Evolutionary conservation across 2,329 filamentous ascomycete genomes (phyloP).

Genomic region (Ophiostoma quercus): DNA sequence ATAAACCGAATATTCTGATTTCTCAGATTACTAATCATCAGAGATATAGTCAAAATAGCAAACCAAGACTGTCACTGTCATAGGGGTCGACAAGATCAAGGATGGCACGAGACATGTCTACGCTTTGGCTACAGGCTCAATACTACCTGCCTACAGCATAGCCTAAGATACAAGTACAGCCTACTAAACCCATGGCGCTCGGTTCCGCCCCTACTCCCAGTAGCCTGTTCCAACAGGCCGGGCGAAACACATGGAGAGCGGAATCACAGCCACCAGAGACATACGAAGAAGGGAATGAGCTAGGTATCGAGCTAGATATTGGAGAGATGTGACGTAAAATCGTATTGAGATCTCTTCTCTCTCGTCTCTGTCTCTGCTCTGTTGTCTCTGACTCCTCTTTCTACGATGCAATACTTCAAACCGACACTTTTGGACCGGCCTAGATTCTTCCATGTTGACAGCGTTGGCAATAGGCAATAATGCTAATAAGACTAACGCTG

Average conservation of each 20-base stretch:
- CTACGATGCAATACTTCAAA: no score
- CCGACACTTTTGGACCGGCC: background rate
- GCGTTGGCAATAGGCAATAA: background rate
- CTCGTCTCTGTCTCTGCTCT: background rate
- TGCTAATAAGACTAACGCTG: background rate
- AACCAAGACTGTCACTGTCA: no score
- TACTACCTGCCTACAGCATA: background rate
- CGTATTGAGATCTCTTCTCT: background rate
- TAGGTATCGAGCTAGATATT: no score
- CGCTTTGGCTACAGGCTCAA: background rate
- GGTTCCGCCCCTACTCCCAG: conserved; percentile 11
- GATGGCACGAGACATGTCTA: background rate
- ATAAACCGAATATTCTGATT: background rate
- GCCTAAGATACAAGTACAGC: background rate
- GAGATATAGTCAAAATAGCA: background rate
- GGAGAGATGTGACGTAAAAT: background rate
- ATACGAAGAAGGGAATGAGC: background rate
- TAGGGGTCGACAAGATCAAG: background rate
- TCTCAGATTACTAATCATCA: background rate
- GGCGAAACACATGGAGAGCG: conserved; percentile 7
- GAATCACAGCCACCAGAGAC: background rate
- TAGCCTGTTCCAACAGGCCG: background rate
- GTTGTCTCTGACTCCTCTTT: background rate
- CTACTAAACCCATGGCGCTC: background rate
- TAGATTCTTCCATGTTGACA: background rate